Conservation (phyloP, 2,329 filamentous ascomycete genomes). For the Fusarium sp. region DNA sequence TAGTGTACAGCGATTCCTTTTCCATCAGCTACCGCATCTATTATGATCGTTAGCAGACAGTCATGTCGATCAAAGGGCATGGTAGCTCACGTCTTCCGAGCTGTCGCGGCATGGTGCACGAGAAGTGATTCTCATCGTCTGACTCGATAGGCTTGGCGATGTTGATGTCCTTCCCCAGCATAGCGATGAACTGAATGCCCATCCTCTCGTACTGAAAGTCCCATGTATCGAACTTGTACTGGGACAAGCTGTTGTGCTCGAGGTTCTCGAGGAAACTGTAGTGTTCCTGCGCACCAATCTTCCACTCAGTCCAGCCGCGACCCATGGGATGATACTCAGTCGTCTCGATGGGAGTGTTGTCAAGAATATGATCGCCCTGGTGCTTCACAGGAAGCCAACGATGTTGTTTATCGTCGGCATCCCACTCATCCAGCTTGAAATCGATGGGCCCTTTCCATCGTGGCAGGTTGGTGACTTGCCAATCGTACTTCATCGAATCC, state of each 20-base stretch:
- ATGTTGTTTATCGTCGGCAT: conserved; percentile 53
- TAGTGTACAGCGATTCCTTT: conserved; percentile 63
- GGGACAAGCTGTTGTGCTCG: conserved; percentile 53
- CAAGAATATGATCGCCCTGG: conserved; percentile 48
- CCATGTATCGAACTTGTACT: conserved; percentile 59
- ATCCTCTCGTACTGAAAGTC: conserved; percentile 59
- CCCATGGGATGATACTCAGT: conserved; percentile 58
- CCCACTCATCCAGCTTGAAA: conserved; percentile 46
- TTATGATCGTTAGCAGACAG: conserved; percentile 14
- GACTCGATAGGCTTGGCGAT: conserved; percentile 55
- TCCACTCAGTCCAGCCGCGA: conserved; percentile 57
- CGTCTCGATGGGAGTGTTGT: conserved; percentile 57
- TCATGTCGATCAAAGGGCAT: too few relatives aligned
- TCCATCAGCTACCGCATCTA: conserved; percentile 60
- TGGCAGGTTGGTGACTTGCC: conserved; percentile 53
- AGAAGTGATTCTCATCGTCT: conserved; percentile 57
- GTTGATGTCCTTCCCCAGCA: conserved; percentile 62
- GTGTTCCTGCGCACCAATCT: conserved; percentile 58
- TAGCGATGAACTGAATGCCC: conserved; percentile 62
- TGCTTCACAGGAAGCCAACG: conserved; percentile 58
- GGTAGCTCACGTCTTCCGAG: conserved; percentile 48
- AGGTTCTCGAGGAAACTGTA: conserved; percentile 60
- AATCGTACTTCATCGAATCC: conserved; percentile 39
- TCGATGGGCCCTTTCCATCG: conserved; percentile 45
- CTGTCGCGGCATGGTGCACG: conserved; percentile 50